A percentile compares a stretch with the other conserved stretches of the same genome.
Conservation (phyloP, 345 rosid species). For the Arabidopsis thaliana region TAIR10.1 NC_003074.8:19489501-19490000, state of each 20-base stretch:
- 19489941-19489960: not conserved
- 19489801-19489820: constrained; percentile 33
- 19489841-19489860: constrained; percentile 41
- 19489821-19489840: constrained; percentile 36
- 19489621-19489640: not conserved
- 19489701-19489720: constrained; percentile 7
- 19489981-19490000: not conserved
- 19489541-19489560: constrained; percentile 50
- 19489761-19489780: not conserved
- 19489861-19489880: constrained; percentile 10
- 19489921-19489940: not conserved
- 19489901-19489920: not conserved
- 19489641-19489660: not conserved
- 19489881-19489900: not conserved
- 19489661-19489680: constrained; percentile 3
- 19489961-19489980: not conserved
- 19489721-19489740: constrained; percentile 23
- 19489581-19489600: constrained; percentile 6
- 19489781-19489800: not conserved
- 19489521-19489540: constrained; percentile 43
- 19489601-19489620: constrained; percentile 13
- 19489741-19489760: not conserved
- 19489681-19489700: constrained; percentile 37
- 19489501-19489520: constrained; percentile 29
- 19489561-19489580: constrained; percentile 10